Conservation (phyloP, 1,284 basidiomycete genomes). For the Cutaneotrichosporon mucoides region DNA sequence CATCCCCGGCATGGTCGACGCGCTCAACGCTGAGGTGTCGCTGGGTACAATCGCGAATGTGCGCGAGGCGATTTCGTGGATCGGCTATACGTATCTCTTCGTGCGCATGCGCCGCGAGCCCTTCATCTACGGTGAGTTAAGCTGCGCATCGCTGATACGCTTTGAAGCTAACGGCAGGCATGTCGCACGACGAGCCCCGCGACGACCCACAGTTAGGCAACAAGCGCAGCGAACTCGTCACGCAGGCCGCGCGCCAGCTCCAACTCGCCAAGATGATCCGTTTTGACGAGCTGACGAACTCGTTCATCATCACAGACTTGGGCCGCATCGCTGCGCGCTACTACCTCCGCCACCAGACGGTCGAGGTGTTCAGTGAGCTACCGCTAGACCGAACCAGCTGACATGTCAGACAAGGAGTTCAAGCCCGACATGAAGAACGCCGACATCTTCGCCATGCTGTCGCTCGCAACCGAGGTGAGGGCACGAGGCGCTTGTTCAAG, state of each 20-base stretch:
- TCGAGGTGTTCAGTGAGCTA: slow-evolving; percentile 72
- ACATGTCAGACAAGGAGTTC: slow-evolving; percentile 60
- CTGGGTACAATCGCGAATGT: slow-evolving; percentile 89
- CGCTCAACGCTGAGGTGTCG: slow-evolving; percentile 92
- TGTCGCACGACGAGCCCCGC: slow-evolving; percentile 64
- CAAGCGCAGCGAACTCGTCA: slow-evolving; percentile 71
- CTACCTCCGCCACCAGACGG: slow-evolving; percentile 82
- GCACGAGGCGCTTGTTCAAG: not conserved
- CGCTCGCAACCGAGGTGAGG: slow-evolving; percentile 81
- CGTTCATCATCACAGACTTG: slow-evolving; percentile 75
- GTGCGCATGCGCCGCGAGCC: slow-evolving; percentile 95
- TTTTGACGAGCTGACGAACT: slow-evolving; percentile 61
- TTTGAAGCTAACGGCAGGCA: slow-evolving; percentile 55
- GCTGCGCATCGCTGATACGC: not conserved
- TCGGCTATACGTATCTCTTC: slow-evolving; percentile 95
- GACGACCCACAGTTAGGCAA: slow-evolving; percentile 75
- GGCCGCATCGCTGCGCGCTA: slow-evolving; percentile 96
- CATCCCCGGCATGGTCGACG: slow-evolving; percentile 77
- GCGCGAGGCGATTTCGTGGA: slow-evolving; percentile 86
- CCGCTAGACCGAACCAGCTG: slow-evolving; percentile 2
- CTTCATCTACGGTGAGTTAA: slow-evolving; percentile 70
- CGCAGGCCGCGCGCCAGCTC: slow-evolving; percentile 65
- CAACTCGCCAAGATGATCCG: slow-evolving; percentile 78
- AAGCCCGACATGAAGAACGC: slow-evolving; percentile 86
- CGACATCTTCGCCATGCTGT: slow-evolving; percentile 80